Conservation (phyloP, 345 rosid species). For the Brassica juncea region DNA sequence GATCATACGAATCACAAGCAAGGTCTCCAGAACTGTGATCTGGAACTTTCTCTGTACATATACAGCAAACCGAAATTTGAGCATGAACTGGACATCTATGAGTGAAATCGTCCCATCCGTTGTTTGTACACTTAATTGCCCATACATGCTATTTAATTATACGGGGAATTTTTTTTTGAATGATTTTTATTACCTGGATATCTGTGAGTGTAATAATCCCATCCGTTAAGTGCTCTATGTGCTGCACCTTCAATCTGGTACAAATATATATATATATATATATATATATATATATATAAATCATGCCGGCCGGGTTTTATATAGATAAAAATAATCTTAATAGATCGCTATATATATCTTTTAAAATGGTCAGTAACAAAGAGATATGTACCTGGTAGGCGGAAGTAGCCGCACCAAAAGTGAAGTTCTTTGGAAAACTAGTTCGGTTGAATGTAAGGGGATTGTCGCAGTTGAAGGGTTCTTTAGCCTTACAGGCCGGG, state of each 20-base stretch:
- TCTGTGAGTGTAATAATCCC: conserved; percentile 1
- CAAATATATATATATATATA: not conserved
- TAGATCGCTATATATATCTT: not conserved
- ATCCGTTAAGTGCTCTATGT: not conserved
- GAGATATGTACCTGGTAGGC: not conserved
- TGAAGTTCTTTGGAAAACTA: not conserved
- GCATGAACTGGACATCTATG: not conserved
- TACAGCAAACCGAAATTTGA: not conserved
- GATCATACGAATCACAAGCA: conserved; percentile 17
- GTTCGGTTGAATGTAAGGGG: not conserved
- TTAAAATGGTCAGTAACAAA: not conserved
- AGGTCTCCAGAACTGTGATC: conserved; percentile 24
- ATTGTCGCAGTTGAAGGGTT: not conserved
- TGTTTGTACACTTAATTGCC: not conserved
- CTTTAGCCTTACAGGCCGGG: not conserved
- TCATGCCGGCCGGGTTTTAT: too few relatives aligned
- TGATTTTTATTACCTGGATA: not conserved
- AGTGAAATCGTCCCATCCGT: not conserved
- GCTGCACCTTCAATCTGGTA: conserved; percentile 8
- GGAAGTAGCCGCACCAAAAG: not conserved
- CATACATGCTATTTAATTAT: not conserved
- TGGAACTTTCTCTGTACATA: conserved; percentile 9
- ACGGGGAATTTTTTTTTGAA: not conserved
- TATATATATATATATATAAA: not conserved
- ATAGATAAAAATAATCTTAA: not conserved